These are phyloP conservation scores for Microsporum audouinii DNA, from an alignment of 2,329 filamentous ascomycete genomes.

Conservation along the genomic window DNA sequence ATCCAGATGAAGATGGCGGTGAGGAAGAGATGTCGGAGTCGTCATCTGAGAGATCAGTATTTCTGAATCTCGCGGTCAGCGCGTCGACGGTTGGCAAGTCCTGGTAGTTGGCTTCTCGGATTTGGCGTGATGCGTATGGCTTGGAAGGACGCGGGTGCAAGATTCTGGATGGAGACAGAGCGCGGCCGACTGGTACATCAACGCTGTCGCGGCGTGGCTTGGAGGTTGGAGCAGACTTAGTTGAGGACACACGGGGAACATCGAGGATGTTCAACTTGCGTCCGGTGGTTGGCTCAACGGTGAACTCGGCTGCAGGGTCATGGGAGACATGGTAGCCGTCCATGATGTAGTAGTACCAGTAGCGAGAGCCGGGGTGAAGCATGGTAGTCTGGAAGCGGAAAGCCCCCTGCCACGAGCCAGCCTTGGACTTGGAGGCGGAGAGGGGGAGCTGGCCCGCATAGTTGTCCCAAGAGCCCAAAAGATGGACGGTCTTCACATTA, in stretches of 20 bases:
- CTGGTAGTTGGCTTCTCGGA: conserved; percentile 71
- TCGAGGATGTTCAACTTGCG: conserved; percentile 97
- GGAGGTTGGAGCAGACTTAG: conserved; percentile 28
- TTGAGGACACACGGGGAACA: conserved; percentile 54
- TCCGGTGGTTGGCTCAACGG: conserved; percentile 89
- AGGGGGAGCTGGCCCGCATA: conserved; percentile 91
- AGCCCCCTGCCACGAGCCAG: conserved; percentile 86
- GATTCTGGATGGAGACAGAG: conserved; percentile 80
- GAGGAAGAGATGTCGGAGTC: conserved; percentile 62
- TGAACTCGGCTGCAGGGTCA: conserved; percentile 81
- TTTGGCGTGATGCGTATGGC: conserved; percentile 74
- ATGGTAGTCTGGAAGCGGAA: conserved; percentile 88
- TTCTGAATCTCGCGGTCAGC: conserved; percentile 63
- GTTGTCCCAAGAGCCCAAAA: conserved; percentile 97
- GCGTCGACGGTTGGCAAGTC: conserved; percentile 63
- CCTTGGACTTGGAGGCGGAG: conserved; percentile 73
- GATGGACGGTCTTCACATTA: conserved; percentile 92
- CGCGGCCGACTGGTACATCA: conserved; percentile 77
- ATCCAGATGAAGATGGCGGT: conserved; percentile 53
- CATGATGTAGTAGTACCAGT: conserved; percentile 99
- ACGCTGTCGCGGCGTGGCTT: conserved; percentile 32
- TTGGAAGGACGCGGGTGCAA: conserved; percentile 80
- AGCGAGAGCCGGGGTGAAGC: conserved; percentile 77
- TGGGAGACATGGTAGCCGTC: conserved; percentile 97
- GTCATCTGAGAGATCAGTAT: conserved; percentile 59